Evolutionary conservation across 2,329 filamentous ascomycete species (phyloP).

Genomic region (Talaromyces sp.): DNA sequence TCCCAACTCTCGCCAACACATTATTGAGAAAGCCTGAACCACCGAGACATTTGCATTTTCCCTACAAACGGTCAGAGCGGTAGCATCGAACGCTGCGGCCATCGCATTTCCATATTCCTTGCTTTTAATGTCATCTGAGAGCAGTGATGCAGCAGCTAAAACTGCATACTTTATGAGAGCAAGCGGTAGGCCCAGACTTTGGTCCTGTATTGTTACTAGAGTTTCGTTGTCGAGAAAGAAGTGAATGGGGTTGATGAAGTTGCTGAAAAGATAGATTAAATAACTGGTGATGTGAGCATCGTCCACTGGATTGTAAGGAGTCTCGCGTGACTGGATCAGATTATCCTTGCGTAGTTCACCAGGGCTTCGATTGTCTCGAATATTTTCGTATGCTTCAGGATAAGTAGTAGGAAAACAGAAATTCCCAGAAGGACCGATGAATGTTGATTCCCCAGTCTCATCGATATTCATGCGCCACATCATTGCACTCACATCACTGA

Average conservation of each 20-base stretch:
- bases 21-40: slow-evolving; percentile 4
- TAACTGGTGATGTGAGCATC: neutral
- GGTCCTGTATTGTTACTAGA: neutral
- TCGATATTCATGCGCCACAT: slow-evolving; percentile 10
- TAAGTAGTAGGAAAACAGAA: slow-evolving; percentile 1
- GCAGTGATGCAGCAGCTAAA: slow-evolving; percentile 1
- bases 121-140: neutral
- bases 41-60: neutral
- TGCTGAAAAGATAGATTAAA: neutral
- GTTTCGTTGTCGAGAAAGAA: neutral
- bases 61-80: neutral
- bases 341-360: neutral
- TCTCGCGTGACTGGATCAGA: neutral
- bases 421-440: neutral
- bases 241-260: neutral
- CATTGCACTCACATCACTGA: slow-evolving; percentile 1
- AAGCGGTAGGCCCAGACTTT: neutral
- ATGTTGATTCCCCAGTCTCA: slow-evolving; percentile 5
- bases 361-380: neutral
- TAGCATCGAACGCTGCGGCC: neutral
- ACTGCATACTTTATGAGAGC: neutral
- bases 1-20: slow-evolving; percentile 4
- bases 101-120: neutral
- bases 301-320: neutral
- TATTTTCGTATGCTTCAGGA: neutral